phyloP scores from a whole-genome alignment of 2,329 filamentous ascomycete genomes.

The Fusarium beomiforme region DNA sequence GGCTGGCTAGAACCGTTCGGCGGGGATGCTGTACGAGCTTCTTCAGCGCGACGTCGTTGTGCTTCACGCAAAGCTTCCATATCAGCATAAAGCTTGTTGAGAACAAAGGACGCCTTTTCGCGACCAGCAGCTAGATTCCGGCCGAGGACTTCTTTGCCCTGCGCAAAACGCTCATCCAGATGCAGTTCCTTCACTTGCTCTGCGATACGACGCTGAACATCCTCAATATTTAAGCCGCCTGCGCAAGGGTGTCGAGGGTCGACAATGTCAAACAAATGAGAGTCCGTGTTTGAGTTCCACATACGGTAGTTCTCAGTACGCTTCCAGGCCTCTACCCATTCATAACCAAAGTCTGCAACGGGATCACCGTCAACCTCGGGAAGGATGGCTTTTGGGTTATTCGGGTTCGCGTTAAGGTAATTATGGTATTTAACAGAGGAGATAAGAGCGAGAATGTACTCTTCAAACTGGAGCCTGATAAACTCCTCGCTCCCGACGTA shows the following conservation, averaged over 20 bases:
- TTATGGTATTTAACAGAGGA: constrained; percentile 90
- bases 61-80: constrained; percentile 73
- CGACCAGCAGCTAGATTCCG: constrained; percentile 88
- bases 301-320: constrained; percentile 91
- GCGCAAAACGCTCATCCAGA: constrained; percentile 87
- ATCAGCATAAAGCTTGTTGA: constrained; percentile 90
- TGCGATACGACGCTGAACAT: constrained; percentile 88
- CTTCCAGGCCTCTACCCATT: constrained; percentile 90
- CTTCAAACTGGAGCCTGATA: constrained; percentile 95
- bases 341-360: constrained; percentile 80
- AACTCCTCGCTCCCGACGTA: constrained; percentile 98
- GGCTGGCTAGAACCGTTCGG: constrained; percentile 6
- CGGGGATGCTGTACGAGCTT: constrained; percentile 44
- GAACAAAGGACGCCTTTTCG: constrained; percentile 86
- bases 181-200: constrained; percentile 95
- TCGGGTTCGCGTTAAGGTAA: constrained; percentile 73
- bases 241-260: constrained; percentile 94
- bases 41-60: constrained; percentile 54
- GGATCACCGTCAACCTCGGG: constrained; percentile 84
- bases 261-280: constrained; percentile 92
- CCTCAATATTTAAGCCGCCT: constrained; percentile 91
- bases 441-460: constrained; percentile 90
- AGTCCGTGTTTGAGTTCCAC: constrained; percentile 83
- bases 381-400: constrained; percentile 73
- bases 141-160: constrained; percentile 85